phyloP scores from a whole-genome alignment of 2,329 filamentous ascomycete species.

The Curvularia hawaiiensis region DNA sequence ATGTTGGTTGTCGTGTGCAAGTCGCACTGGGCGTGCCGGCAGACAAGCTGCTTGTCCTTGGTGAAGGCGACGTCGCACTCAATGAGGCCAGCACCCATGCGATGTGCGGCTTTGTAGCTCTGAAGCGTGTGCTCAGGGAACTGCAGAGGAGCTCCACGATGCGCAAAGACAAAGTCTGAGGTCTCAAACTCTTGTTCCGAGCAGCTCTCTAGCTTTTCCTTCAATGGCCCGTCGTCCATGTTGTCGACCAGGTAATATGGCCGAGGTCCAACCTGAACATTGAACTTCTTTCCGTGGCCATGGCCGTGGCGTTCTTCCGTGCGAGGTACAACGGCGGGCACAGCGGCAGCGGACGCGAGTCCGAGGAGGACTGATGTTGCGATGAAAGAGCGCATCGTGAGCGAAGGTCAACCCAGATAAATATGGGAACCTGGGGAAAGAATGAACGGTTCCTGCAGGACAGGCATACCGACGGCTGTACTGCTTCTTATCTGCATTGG shows the following conservation, averaged over 20 bases:
- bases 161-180: slow-evolving; percentile 43
- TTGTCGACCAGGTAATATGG: slow-evolving; percentile 46
- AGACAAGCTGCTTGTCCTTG: slow-evolving; percentile 46
- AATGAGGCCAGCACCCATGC: slow-evolving; percentile 45
- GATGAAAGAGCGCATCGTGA: slow-evolving; percentile 38
- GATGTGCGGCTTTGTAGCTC: slow-evolving; percentile 38
- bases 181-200: slow-evolving; percentile 44
- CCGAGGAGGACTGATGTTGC: slow-evolving; percentile 34
- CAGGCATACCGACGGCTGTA: slow-evolving; percentile 12
- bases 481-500: slow-evolving; percentile 33
- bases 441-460: slow-evolving; percentile 26
- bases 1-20: slow-evolving; percentile 48
- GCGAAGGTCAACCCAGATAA: slow-evolving; percentile 8
- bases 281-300: slow-evolving; percentile 28
- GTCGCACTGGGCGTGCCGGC: slow-evolving; percentile 47
- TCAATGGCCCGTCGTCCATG: slow-evolving; percentile 47
- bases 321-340: slow-evolving; percentile 34
- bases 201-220: slow-evolving; percentile 45
- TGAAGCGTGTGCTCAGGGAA: slow-evolving; percentile 45
- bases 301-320: slow-evolving; percentile 12
- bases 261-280: slow-evolving; percentile 44
- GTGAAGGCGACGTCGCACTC: slow-evolving; percentile 49
- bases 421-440: slow-evolving; percentile 16
- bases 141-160: slow-evolving; percentile 45
- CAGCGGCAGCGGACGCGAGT: slow-evolving; percentile 36